These are phyloP conservation scores for Xylaria polymorpha DNA, from an alignment of 2,329 filamentous ascomycete species.

Conservation along the genomic window DNA sequence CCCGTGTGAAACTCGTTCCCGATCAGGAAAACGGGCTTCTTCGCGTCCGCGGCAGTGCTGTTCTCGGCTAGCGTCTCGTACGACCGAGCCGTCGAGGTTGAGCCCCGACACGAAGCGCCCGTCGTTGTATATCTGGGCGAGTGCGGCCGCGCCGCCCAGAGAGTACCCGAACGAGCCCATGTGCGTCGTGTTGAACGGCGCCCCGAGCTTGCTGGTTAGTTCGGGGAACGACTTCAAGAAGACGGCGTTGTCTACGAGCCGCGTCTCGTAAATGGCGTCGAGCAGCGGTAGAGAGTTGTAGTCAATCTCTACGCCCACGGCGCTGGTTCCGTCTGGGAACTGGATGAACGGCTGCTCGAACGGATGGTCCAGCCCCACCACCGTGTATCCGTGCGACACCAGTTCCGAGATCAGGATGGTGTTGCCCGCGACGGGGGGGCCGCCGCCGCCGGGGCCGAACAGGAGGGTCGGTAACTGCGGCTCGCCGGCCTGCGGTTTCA, in stretches of 20 bases:
- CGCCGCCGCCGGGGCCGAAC: slow-evolving; percentile 35
- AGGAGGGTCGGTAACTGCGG: slow-evolving; percentile 35
- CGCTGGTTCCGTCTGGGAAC: slow-evolving; percentile 44
- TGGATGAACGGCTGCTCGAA: slow-evolving; percentile 47
- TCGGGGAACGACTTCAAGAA: slow-evolving; percentile 18
- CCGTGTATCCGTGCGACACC: slow-evolving; percentile 40
- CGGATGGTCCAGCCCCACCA: slow-evolving; percentile 41
- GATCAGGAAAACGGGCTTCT: slow-evolving; percentile 21
- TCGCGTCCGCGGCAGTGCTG: slow-evolving; percentile 24
- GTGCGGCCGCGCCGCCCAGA: slow-evolving; percentile 40
- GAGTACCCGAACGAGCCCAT: slow-evolving; percentile 40
- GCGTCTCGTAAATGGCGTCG: slow-evolving; percentile 25
- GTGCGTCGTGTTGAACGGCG: slow-evolving; percentile 30
- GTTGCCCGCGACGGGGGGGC: slow-evolving; percentile 30
- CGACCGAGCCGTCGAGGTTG: slow-evolving; percentile 43
- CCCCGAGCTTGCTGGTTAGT: slow-evolving; percentile 14
- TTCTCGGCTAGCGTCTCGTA: slow-evolving; percentile 24
- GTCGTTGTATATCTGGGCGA: slow-evolving; percentile 23
- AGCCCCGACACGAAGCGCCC: slow-evolving; percentile 36
- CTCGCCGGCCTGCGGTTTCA: too few species aligned
- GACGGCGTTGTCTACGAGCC: slow-evolving; percentile 11
- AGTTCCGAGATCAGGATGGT: slow-evolving; percentile 38
- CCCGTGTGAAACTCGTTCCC: slow-evolving; percentile 19
- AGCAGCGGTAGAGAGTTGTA: neutral
- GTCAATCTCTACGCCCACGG: slow-evolving; percentile 36